A percentile compares a stretch with the other conserved stretches of the same genome.
Conservation (phyloP, 208 protist species). For the Trypanosomatidae sp. region DNA sequence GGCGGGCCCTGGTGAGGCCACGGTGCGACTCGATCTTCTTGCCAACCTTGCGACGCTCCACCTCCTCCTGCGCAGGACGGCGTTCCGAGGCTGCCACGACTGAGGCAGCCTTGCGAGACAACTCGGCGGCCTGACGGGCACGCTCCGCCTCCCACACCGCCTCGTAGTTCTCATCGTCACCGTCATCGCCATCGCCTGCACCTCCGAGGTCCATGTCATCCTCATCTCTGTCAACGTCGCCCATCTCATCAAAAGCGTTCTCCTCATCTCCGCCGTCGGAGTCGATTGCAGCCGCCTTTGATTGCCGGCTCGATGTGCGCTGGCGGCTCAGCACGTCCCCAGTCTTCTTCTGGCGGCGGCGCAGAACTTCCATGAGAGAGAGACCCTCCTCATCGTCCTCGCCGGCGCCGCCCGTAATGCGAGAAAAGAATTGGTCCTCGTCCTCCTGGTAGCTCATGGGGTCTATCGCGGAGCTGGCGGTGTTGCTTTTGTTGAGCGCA, state of each 20-base stretch:
- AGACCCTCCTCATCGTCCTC: conserved; percentile 49
- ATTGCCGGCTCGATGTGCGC: conserved; percentile 16
- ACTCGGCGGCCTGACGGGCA: conserved; percentile 35
- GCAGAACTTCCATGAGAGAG: conserved; percentile 80
- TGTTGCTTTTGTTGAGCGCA: conserved; percentile 41
- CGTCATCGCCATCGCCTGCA: conserved; percentile 19
- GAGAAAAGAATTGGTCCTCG: conserved; percentile 91
- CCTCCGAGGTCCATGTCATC: conserved; percentile 27
- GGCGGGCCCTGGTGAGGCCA: conserved; percentile 84
- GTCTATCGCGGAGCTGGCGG: conserved; percentile 39
- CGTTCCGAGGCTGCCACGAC: conserved; percentile 6
- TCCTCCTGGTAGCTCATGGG: conserved; percentile 86
- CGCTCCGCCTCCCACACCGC: conserved; percentile 68
- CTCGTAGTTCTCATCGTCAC: conserved; percentile 61
- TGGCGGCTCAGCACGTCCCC: conserved; percentile 28
- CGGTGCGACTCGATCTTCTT: conserved; percentile 90
- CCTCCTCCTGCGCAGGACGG: conserved; percentile 43
- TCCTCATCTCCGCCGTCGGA: conserved; percentile 17
- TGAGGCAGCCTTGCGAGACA: conserved; percentile 18
- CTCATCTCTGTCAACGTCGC: conserved; percentile 30
- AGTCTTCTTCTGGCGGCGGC: conserved; percentile 50
- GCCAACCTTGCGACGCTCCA: conserved; percentile 78
- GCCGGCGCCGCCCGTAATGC: conserved; percentile 40
- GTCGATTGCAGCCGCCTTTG: conserved; percentile 8
- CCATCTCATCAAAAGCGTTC: not conserved